Evolutionary conservation across 1,139 yeast genomes (phyloP).

Genomic region (Nakaseomyces delphensis): DNA sequence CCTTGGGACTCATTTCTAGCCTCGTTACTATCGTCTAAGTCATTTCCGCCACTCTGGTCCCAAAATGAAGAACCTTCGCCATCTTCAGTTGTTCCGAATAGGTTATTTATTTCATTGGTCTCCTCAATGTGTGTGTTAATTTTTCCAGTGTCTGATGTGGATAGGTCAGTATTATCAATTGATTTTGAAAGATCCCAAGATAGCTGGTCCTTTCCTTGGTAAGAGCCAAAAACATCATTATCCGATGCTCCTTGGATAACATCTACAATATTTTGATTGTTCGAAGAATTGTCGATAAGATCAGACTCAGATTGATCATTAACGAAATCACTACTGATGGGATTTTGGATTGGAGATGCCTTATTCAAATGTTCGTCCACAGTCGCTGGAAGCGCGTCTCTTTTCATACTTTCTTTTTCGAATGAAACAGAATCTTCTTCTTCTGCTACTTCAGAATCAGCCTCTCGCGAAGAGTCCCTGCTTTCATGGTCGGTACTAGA

Average conservation of each 20-base stretch:
- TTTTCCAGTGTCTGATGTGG: not conserved
- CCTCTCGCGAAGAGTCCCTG: too few species aligned
- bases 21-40: not conserved
- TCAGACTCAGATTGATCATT: not conserved
- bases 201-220: constrained; percentile 3
- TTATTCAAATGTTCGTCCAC: not conserved
- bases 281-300: too few species aligned
- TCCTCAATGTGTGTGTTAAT: not conserved
- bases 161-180: not conserved
- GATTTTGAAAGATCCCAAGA: constrained; percentile 6
- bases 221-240: constrained; percentile 10
- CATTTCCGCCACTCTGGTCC: not conserved
- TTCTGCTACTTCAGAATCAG: not conserved
- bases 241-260: not conserved
- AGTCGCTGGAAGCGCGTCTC: not conserved
- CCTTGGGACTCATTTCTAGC: not conserved
- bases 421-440: not conserved
- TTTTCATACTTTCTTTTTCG: not conserved
- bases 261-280: not conserved
- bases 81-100: not conserved
- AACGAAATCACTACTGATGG: not conserved
- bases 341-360: not conserved
- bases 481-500: too few species aligned
- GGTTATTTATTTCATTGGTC: not conserved
- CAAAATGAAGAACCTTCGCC: not conserved